phyloP scores from a whole-genome alignment of 1,284 basidiomycete species.

The Termitomyces sp. region DNA sequence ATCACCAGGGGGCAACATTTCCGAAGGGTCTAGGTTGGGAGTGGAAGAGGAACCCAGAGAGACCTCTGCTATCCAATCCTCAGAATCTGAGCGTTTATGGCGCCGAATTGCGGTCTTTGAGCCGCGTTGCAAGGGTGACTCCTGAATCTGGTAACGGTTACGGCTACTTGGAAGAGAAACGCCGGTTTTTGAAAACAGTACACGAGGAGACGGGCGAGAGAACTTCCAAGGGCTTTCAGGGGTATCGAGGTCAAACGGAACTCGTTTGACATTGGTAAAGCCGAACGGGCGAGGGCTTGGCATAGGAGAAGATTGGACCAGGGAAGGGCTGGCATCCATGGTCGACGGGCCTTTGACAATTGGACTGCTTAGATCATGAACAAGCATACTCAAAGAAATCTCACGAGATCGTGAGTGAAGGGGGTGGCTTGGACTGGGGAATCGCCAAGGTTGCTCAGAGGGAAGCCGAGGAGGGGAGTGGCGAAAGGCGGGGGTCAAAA shows the following conservation, averaged over 20 bases:
- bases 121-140: constrained; percentile 28
- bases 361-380: constrained; percentile 35
- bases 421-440: constrained; percentile 66
- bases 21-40: constrained; percentile 15
- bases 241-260: constrained; percentile 26
- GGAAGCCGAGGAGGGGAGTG: constrained; percentile 67
- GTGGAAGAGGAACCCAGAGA: constrained; percentile 27
- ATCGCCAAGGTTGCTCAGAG: constrained; percentile 73
- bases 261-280: constrained; percentile 21
- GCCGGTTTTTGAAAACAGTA: constrained; percentile 31
- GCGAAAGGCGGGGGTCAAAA: constrained; percentile 65
- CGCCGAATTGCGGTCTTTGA: constrained; percentile 17
- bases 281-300: constrained; percentile 18
- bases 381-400: constrained; percentile 58
- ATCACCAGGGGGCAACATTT: constrained; percentile 25
- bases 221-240: constrained; percentile 32
- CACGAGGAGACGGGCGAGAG: constrained; percentile 33
- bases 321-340: constrained; percentile 24
- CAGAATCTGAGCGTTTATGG: constrained; percentile 34
- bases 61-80: constrained; percentile 44
- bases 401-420: constrained; percentile 58
- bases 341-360: constrained; percentile 24
- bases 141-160: constrained; percentile 22
- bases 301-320: constrained; percentile 21
- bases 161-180: constrained; percentile 25